Conservation (phyloP, 352 stramenopile species). For the Phytophthora cajani region DNA sequence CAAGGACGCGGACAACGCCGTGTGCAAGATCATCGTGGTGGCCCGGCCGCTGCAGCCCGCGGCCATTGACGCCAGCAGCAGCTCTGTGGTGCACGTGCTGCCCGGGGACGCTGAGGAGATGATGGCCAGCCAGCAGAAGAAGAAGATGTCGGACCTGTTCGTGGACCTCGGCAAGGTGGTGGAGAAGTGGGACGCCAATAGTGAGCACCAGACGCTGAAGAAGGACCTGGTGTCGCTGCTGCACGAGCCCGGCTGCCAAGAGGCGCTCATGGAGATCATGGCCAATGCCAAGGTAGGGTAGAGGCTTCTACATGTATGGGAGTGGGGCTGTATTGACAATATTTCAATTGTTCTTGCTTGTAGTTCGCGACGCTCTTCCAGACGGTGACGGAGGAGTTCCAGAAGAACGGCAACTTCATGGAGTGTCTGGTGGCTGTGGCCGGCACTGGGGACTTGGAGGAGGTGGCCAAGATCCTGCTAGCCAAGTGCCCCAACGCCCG, state of each 20-base stretch:
- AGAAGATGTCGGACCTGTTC: constrained; percentile 74
- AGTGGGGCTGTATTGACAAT: neutral
- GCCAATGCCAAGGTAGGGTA: constrained; percentile 51
- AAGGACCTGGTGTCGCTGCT: constrained; percentile 75
- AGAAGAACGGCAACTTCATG: constrained; percentile 61
- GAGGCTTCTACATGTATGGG: neutral
- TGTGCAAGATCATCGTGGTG: constrained; percentile 80
- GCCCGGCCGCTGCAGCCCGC: constrained; percentile 28
- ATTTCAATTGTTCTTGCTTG: constrained; percentile 1
- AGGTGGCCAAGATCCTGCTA: constrained; percentile 78
- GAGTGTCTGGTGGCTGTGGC: constrained; percentile 60
- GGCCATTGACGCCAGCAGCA: constrained; percentile 37
- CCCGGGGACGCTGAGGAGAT: constrained; percentile 48
- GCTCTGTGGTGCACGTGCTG: constrained; percentile 25
- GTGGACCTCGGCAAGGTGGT: constrained; percentile 80
- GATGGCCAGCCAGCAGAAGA: constrained; percentile 64
- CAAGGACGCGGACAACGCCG: constrained; percentile 47
- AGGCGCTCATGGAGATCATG: constrained; percentile 80
- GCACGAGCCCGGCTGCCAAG: constrained; percentile 77
- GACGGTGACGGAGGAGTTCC: constrained; percentile 68
- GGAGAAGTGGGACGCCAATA: constrained; percentile 70
- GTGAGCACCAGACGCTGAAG: constrained; percentile 69
- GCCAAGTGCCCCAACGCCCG: constrained; percentile 77
- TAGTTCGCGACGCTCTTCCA: constrained; percentile 71
- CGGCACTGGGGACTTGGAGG: constrained; percentile 60